These are phyloP conservation scores for Bocquillonia castaneifolia DNA, from an alignment of 441 rosid genomes.

Conservation along the genomic window DNA sequence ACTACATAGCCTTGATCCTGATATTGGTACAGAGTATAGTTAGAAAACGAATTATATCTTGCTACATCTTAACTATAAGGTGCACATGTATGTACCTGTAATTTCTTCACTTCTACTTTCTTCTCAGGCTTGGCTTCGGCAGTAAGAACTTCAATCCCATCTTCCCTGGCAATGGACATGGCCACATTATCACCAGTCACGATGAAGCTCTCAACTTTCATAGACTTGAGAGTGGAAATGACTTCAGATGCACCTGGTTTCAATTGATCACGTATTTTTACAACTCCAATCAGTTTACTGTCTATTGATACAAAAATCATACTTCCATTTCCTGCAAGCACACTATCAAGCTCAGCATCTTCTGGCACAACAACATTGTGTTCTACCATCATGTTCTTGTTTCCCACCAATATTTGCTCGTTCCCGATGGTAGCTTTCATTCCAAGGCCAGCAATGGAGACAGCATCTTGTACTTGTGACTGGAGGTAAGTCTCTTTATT, in stretches of 20 bases:
- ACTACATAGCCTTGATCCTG: slow-evolving; percentile 61
- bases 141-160: slow-evolving; percentile 60
- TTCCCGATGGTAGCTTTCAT: slow-evolving; percentile 60
- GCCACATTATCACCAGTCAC: slow-evolving; percentile 95
- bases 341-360: slow-evolving; percentile 64
- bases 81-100: slow-evolving; percentile 63
- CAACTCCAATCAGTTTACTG: slow-evolving; percentile 49
- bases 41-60: neutral
- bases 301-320: slow-evolving; percentile 63
- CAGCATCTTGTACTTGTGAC: slow-evolving; percentile 69
- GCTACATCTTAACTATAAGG: no score
- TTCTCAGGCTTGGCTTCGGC: slow-evolving; percentile 90
- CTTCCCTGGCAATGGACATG: slow-evolving; percentile 63
- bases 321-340: slow-evolving; percentile 58
- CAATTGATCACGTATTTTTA: slow-evolving; percentile 71
- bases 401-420: slow-evolving; percentile 63
- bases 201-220: slow-evolving; percentile 73
- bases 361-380: slow-evolving; percentile 37
- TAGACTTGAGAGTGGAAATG: slow-evolving; percentile 68
- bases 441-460: slow-evolving; percentile 72
- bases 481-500: slow-evolving; percentile 63
- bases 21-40: neutral
- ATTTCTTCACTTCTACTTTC: slow-evolving; percentile 73
- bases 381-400: slow-evolving; percentile 60
- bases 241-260: slow-evolving; percentile 66